Conservation (phyloP, 129 eudicot species). For the Flaveria robusta region DNA sequence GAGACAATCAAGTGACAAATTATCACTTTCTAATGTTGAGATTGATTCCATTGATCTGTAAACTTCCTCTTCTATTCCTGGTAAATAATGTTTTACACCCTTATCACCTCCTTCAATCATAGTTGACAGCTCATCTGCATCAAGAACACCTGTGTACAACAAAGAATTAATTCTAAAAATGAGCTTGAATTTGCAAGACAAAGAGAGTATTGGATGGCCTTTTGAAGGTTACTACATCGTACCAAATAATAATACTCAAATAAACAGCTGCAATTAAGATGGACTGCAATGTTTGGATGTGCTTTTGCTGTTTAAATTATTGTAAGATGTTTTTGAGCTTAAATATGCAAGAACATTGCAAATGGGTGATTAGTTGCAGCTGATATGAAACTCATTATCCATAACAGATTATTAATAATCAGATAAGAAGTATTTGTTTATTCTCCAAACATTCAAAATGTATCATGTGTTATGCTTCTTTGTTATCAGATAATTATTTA, state of each 20-base stretch:
- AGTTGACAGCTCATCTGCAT: constrained; percentile 84
- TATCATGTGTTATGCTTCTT: no score
- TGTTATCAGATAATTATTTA: no score
- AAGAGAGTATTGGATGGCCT: background rate
- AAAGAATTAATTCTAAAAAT: background rate
- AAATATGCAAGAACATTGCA: no score
- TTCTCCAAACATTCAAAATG: no score
- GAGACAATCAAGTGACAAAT: constrained; percentile 63
- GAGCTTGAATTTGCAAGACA: background rate
- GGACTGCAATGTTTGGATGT: background rate
- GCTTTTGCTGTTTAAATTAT: background rate
- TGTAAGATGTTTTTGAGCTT: no score
- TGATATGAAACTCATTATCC: background rate
- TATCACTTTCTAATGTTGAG: constrained; percentile 75
- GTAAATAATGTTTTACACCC: constrained; percentile 45
- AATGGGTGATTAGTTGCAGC: no score
- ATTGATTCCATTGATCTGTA: constrained; percentile 76
- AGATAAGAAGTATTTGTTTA: no score
- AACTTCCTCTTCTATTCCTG: constrained; percentile 78
- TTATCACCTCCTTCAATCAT: constrained; percentile 70
- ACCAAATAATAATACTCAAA: background rate
- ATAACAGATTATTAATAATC: background rate
- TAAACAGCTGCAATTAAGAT: background rate
- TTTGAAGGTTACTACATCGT: background rate
- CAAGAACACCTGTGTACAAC: constrained; percentile 67